Evolutionary conservation across 768 basidiomycete species (phyloP).

Genomic region (Leccinum disarticulatum): DNA sequence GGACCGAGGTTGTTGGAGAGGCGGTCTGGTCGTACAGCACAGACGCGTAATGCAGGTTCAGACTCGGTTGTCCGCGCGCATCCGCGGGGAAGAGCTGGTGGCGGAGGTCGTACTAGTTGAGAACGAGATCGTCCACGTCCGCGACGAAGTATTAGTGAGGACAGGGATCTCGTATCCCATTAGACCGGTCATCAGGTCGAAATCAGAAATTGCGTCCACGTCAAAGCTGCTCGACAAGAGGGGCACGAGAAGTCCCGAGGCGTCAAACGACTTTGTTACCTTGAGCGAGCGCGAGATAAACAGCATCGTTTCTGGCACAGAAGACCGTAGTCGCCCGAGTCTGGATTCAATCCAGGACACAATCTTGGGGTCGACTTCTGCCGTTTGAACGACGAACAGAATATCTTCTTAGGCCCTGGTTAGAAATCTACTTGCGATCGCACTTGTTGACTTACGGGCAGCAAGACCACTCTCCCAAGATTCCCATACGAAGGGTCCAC

Average conservation of each 20-base stretch:
- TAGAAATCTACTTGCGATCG: not conserved
- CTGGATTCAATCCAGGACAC: conserved; percentile 23
- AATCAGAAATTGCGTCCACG: not conserved
- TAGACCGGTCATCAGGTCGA: conserved; percentile 13
- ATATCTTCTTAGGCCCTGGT: conserved; percentile 30
- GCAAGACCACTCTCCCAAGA: conserved; percentile 83
- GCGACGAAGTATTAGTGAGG: conserved; percentile 17
- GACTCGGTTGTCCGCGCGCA: too few species aligned
- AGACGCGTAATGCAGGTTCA: conserved; percentile 43
- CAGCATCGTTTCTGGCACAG: conserved; percentile 4
- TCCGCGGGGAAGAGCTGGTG: conserved; percentile 39
- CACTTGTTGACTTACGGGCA: conserved; percentile 64
- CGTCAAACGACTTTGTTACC: not conserved
- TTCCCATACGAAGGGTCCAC: conserved; percentile 84
- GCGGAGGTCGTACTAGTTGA: conserved; percentile 52
- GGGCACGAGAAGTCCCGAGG: conserved; percentile 14
- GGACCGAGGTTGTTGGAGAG: conserved; percentile 37
- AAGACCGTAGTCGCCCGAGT: conserved; percentile 14
- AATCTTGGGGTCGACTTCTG: conserved; percentile 12
- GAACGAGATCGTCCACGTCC: conserved; percentile 44
- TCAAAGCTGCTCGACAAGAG: conserved; percentile 17
- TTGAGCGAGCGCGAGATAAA: conserved; percentile 6
- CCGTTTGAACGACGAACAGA: conserved; percentile 4
- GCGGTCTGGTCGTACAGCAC: conserved; percentile 35
- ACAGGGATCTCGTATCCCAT: conserved; percentile 12